Base-by-base conservation (phyloP, 176 grass and related monocot species). In the Oryza meridionalis region DNA sequence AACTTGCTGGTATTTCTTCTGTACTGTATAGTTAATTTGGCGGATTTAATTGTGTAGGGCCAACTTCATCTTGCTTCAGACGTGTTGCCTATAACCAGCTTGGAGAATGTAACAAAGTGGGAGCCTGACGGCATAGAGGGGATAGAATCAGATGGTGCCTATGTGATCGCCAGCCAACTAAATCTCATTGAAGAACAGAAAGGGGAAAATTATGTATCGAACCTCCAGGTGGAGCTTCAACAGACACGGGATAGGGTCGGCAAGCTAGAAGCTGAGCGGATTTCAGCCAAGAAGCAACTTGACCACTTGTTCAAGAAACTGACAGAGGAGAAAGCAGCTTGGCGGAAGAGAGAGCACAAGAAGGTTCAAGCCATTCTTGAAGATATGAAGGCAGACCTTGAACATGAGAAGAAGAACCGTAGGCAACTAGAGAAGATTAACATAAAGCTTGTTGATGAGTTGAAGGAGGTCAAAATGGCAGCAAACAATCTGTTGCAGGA, bases 281-380 rank as follows among this genome's bases (percentile, higher is more conserved):
- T 64, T 70, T 94, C 88, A 40, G 95, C 90, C 70, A 97, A 97
- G 88, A 97, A 97, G 62, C 91, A 97, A 82, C 76, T 97, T 64
- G 86, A 97, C 24, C 88, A 80, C 19, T 88, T 97, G 65, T 91
- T 97, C 50, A 89, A 92, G 26, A 97, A 92, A 81, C 90, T 97
- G 9, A 68, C 72, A 14, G 92, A 91, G 88, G 95, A 94, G 73
- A 97, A 97, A 81, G 88, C 84, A 81, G 86, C 90, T 67, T 97
- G 95, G 95, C 65, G 66, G 33, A 92, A 87, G 35, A 92, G 95
- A 91, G 95, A 97, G 82, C 95, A 97, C 76, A 91, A 94, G 77
- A 97, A 97, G 75, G 88, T 82, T 24, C 76, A 68, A 75, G 84
- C 92, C 67, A 88, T 97, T 74, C 65, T 97, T 84, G 88, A 97